phyloP scores from a whole-genome alignment of 768 basidiomycete genomes.

The Tulasnella sp. region DNA sequence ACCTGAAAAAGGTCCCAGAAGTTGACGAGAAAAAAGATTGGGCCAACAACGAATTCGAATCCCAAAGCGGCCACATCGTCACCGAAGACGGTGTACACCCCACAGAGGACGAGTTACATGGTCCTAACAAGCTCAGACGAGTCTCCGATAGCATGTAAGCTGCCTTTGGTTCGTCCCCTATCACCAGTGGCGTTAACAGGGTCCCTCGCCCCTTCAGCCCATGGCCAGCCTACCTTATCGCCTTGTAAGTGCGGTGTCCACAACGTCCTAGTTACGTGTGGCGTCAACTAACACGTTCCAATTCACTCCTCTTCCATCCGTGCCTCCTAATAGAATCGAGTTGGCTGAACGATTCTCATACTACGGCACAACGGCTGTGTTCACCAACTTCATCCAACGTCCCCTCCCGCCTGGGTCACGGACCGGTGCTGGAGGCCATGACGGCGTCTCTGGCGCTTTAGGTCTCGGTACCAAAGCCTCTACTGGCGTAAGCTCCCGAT shows the following conservation, averaged over 20 bases:
- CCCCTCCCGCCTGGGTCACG: slow-evolving; percentile 29
- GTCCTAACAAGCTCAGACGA: slow-evolving; percentile 25
- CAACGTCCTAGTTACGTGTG: background rate
- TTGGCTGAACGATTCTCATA: slow-evolving; percentile 33
- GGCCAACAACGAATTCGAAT: background rate
- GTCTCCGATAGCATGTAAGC: slow-evolving; percentile 26
- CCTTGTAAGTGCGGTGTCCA: slow-evolving; percentile 9
- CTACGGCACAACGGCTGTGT: slow-evolving; percentile 32
- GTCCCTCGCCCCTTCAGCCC: slow-evolving; percentile 15
- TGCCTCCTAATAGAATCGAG: slow-evolving; percentile 30
- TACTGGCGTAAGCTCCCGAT: slow-evolving; percentile 1
- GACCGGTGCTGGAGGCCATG: slow-evolving; percentile 28
- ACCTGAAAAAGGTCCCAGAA: slow-evolving; percentile 15
- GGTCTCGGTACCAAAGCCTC: slow-evolving; percentile 28
- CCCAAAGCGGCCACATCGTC: background rate
- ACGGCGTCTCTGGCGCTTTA: slow-evolving; percentile 26
- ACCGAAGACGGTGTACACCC: slow-evolving; percentile 19
- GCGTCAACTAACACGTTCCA: background rate
- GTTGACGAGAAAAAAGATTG: slow-evolving; percentile 20
- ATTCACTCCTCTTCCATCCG: background rate
- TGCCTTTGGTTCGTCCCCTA: background rate
- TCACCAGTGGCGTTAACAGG: background rate
- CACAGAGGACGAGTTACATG: slow-evolving; percentile 24
- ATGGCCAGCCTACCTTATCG: slow-evolving; percentile 26
- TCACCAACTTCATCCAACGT: slow-evolving; percentile 31